Evolutionary conservation across 768 basidiomycete genomes (phyloP).

Genomic region (Mrakia hoshinonis): DNA sequence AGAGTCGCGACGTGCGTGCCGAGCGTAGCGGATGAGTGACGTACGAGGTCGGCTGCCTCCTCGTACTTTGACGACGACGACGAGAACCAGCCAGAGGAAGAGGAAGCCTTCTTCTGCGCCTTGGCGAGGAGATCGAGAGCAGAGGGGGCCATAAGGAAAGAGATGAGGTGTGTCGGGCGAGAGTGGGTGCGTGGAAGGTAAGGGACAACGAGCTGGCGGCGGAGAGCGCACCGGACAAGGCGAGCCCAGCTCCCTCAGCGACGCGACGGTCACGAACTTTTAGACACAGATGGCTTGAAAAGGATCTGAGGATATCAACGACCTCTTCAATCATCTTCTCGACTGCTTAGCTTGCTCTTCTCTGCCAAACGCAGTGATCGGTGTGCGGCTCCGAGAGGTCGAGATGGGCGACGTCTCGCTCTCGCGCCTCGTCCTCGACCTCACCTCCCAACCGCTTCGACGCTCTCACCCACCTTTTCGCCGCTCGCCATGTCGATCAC

Average conservation of each 20-base stretch:
- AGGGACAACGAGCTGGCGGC: neutral
- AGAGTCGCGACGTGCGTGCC: too few relatives aligned
- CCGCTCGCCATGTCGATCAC: constrained; percentile 15
- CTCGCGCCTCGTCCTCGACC: neutral
- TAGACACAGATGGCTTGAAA: too few relatives aligned
- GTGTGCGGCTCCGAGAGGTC: too few relatives aligned
- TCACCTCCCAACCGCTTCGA: neutral
- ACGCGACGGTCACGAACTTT: too few relatives aligned
- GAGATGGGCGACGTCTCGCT: too few relatives aligned
- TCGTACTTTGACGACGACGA: constrained; percentile 76
- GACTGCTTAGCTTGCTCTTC: too few relatives aligned
- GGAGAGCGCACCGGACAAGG: neutral
- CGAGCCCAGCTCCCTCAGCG: neutral
- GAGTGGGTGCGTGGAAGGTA: neutral
- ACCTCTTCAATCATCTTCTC: too few relatives aligned
- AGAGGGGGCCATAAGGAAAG: constrained; percentile 9
- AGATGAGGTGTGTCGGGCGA: neutral
- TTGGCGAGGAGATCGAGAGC: constrained; percentile 55
- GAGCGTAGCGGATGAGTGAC: neutral
- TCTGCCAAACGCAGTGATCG: too few relatives aligned
- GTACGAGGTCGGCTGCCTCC: constrained; percentile 76
- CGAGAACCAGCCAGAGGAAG: constrained; percentile 72
- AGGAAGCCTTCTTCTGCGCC: constrained; percentile 84
- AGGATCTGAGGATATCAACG: too few relatives aligned
- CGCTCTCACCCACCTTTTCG: neutral